Evolutionary conservation across 352 stramenopile species (phyloP).

Genomic region (Detonula confervacea): DNA sequence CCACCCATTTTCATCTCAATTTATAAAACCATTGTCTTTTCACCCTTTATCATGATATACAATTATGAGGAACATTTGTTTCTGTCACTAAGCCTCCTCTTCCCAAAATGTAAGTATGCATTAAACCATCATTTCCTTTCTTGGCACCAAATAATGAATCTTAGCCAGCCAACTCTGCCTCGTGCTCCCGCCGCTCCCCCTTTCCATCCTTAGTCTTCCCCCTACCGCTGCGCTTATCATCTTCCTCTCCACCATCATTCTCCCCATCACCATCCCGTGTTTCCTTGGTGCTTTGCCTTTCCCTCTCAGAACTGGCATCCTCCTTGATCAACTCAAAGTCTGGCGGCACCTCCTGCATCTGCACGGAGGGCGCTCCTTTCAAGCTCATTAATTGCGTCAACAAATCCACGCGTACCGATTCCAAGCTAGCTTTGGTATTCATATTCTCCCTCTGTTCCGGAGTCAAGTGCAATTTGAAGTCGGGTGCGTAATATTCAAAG

Average conservation of each 20-base stretch:
- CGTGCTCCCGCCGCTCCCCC: slow-evolving; percentile 46
- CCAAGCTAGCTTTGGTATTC: slow-evolving; percentile 90
- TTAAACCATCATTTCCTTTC: neutral
- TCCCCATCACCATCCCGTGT: slow-evolving; percentile 35
- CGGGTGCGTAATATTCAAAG: slow-evolving; percentile 99
- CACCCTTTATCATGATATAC: too few species aligned
- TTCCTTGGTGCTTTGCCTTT: slow-evolving; percentile 42
- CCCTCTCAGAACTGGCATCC: slow-evolving; percentile 37
- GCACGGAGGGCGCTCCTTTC: slow-evolving; percentile 95
- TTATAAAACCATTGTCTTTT: too few species aligned
- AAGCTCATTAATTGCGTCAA: slow-evolving; percentile 95
- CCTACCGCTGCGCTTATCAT: slow-evolving; percentile 45
- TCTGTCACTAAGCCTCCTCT: too few species aligned
- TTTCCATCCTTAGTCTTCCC: slow-evolving; percentile 50
- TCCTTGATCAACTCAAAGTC: slow-evolving; percentile 73
- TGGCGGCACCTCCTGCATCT: slow-evolving; percentile 92
- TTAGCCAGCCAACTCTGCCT: slow-evolving; percentile 46
- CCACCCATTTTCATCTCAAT: too few species aligned
- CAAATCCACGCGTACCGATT: slow-evolving; percentile 90
- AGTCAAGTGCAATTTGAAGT: slow-evolving; percentile 96
- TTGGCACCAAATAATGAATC: neutral
- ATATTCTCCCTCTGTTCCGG: slow-evolving; percentile 94
- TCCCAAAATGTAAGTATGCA: neutral
- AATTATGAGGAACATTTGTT: too few species aligned
- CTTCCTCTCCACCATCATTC: slow-evolving; percentile 62